A percentile compares a stretch with the other conserved stretches of the same genome.
Conservation (phyloP, 257 asterid species). For the Nicotiana sylvestris region DNA sequence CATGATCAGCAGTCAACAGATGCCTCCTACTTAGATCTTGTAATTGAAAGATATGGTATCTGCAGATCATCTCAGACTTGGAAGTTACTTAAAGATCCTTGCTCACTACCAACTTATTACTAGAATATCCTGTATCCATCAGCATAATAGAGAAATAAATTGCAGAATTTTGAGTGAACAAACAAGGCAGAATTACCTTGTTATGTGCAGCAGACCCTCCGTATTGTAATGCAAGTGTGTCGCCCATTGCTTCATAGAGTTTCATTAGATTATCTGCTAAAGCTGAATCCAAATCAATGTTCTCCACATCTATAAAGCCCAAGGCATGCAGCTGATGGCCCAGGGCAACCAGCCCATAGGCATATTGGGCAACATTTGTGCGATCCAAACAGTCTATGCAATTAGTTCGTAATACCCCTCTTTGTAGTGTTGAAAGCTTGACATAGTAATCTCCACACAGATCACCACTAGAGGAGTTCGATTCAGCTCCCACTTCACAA, state of each 20-base stretch:
- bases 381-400: conserved; percentile 98
- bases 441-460: conserved; percentile 20
- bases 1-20: background rate
- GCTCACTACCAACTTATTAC: background rate
- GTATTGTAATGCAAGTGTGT: conserved; percentile 86
- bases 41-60: background rate
- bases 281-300: conserved; percentile 49
- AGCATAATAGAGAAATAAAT: background rate
- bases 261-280: conserved; percentile 79
- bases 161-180: background rate
- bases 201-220: conserved; percentile 99
- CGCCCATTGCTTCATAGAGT: conserved; percentile 90
- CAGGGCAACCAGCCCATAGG: conserved; percentile 77
- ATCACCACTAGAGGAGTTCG: conserved; percentile 14
- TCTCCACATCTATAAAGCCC: conserved; percentile 49
- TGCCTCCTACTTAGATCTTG: background rate
- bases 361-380: conserved; percentile 95
- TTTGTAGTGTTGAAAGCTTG: conserved; percentile 57
- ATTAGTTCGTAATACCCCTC: conserved; percentile 87
- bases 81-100: background rate
- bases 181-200: conserved; percentile 45
- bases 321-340: conserved; percentile 76
- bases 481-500: conserved; percentile 16
- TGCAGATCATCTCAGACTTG: background rate
- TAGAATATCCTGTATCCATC: background rate